A percentile compares a stretch with the other conserved stretches of the same genome.
These are phyloP conservation scores for Boletellus deceptivus DNA, from an alignment of 1,284 basidiomycete species.

Conservation along the genomic window DNA sequence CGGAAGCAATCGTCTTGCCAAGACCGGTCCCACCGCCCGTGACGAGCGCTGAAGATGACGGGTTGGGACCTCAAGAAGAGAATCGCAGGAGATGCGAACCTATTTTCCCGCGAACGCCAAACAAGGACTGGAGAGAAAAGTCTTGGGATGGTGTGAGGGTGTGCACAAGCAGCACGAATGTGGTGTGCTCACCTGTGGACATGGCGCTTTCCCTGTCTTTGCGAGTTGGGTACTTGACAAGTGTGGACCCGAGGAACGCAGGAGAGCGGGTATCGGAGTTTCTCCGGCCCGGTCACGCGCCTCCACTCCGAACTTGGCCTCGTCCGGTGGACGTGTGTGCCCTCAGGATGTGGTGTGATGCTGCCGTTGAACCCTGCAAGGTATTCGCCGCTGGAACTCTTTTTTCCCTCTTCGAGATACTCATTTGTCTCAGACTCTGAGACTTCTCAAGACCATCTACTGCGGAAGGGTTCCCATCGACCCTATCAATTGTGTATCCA, in stretches of 20 bases:
- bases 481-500: too few species aligned
- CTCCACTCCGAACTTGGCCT: background rate
- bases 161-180: accelerated
- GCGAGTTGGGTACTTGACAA: too few species aligned
- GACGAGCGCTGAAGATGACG: slow-evolving; percentile 57
- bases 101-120: slow-evolving; percentile 73
- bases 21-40: slow-evolving; percentile 81
- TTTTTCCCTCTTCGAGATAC: too few species aligned
- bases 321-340: too few species aligned
- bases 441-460: too few species aligned
- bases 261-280: background rate
- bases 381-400: too few species aligned
- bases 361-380: too few species aligned
- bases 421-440: too few species aligned
- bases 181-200: slow-evolving; percentile 13
- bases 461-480: too few species aligned
- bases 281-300: background rate
- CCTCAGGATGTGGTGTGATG: too few species aligned
- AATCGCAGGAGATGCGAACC: slow-evolving; percentile 38
- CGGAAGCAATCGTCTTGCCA: slow-evolving; percentile 78
- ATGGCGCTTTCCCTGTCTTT: slow-evolving; percentile 1
- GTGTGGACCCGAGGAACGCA: background rate
- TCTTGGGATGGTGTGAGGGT: slow-evolving; percentile 37
- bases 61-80: background rate
- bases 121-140: slow-evolving; percentile 59